These are phyloP conservation scores for Carallia brachiata DNA, from an alignment of 345 rosid genomes.

Conservation along the genomic window DNA sequence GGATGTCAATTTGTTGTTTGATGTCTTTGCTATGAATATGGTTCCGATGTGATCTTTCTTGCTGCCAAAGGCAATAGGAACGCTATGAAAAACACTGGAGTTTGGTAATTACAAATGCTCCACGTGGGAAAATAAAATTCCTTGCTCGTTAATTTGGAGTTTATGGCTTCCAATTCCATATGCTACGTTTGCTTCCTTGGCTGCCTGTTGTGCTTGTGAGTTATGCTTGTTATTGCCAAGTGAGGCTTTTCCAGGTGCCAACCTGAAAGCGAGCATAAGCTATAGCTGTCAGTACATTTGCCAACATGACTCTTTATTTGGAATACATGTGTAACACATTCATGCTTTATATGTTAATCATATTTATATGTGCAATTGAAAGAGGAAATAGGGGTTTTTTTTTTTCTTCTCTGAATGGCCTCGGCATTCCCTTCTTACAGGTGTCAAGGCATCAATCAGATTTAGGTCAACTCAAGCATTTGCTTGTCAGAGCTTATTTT, in stretches of 20 bases:
- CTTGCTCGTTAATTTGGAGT: not conserved
- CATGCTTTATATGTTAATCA: not conserved
- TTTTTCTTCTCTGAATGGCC: not conserved
- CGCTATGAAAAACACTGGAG: too few species aligned
- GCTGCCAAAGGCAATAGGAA: too few species aligned
- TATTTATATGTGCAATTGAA: not conserved
- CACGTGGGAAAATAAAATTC: not conserved
- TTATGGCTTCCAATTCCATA: not conserved
- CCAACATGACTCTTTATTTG: not conserved
- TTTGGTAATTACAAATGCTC: not conserved
- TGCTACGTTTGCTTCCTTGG: too few species aligned
- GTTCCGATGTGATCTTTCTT: too few species aligned
- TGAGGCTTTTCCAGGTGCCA: not conserved
- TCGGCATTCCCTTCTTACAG: constrained; percentile 30
- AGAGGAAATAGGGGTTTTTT: not conserved
- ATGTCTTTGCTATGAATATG: too few species aligned
- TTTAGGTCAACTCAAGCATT: constrained; percentile 38
- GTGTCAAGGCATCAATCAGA: constrained; percentile 51
- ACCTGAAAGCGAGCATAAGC: too few species aligned
- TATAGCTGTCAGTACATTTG: not conserved
- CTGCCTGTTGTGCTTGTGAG: not conserved
- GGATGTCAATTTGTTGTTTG: too few species aligned
- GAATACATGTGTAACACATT: too few species aligned
- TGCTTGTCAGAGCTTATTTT: constrained; percentile 42
- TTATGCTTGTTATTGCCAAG: not conserved